Evolutionary conservation across 768 basidiomycete genomes (phyloP).

Genomic region (Gymnopilus junonius): DNA sequence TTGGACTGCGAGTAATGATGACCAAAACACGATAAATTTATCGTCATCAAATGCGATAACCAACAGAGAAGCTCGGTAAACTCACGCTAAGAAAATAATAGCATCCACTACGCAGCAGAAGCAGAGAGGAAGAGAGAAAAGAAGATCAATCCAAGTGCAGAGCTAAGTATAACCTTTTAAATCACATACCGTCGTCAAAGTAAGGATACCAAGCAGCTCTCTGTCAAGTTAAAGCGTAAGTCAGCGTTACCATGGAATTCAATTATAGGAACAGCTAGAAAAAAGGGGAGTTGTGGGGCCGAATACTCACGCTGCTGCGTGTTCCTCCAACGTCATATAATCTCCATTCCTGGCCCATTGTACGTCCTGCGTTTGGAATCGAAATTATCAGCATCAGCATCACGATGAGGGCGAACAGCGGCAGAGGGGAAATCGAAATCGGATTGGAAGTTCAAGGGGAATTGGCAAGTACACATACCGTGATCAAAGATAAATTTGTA

Average conservation of each 20-base stretch:
- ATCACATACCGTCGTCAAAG: slow-evolving; percentile 67
- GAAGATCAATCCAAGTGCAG: neutral
- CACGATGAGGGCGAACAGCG: neutral
- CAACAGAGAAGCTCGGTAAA: slow-evolving; percentile 16
- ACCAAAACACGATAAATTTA: slow-evolving; percentile 4
- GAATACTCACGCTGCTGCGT: slow-evolving; percentile 58
- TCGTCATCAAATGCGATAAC: slow-evolving; percentile 1
- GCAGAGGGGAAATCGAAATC: neutral
- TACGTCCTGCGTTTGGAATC: slow-evolving; percentile 44
- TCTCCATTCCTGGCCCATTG: slow-evolving; percentile 73
- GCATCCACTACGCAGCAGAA: slow-evolving; percentile 55
- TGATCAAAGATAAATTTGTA: slow-evolving; percentile 68
- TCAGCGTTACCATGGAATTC: slow-evolving; percentile 2
- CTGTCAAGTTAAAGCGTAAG: slow-evolving; percentile 35
- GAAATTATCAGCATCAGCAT: neutral
- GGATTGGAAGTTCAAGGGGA: neutral
- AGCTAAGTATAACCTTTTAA: neutral
- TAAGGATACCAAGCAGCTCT: slow-evolving; percentile 79
- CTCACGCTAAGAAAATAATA: slow-evolving; percentile 81
- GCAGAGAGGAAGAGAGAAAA: slow-evolving; percentile 11
- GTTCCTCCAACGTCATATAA: slow-evolving; percentile 85
- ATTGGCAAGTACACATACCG: slow-evolving; percentile 42
- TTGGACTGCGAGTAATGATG: slow-evolving; percentile 35
- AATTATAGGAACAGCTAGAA: slow-evolving; percentile 1
- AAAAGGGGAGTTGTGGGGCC: slow-evolving; percentile 10